Percentiles rank a stretch among this genome's conserved stretches.
These are phyloP conservation scores for Hypoxylon trugodes DNA, from an alignment of 495 filamentous ascomycete species.

Conservation along the genomic window DNA sequence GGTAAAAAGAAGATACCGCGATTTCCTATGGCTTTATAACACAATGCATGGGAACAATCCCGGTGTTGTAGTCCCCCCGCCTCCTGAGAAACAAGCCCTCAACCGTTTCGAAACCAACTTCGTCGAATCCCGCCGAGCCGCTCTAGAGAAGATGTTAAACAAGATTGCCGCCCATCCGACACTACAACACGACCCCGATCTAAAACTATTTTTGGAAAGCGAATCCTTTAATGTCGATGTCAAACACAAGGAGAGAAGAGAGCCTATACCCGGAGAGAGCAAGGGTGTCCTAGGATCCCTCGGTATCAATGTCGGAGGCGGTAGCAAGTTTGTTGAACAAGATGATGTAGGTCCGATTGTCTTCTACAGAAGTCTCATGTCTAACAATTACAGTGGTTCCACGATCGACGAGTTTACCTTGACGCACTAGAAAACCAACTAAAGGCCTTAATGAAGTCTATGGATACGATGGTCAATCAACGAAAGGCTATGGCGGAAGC, in stretches of 20 bases:
- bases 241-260: constrained; percentile 95
- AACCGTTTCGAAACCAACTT: constrained; percentile 97
- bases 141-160: constrained; percentile 95
- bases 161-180: constrained; percentile 90
- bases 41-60: constrained; percentile 93
- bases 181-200: constrained; percentile 89
- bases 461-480: constrained; percentile 90
- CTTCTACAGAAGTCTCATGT: constrained; percentile 8
- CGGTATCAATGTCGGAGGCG: constrained; percentile 75
- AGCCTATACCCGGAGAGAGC: constrained; percentile 84
- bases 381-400: constrained; percentile 78
- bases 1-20: constrained; percentile 90
- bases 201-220: constrained; percentile 96
- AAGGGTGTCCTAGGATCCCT: constrained; percentile 92
- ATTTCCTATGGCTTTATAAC: constrained; percentile 98
- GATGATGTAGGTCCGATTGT: constrained; percentile 78
- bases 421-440: constrained; percentile 95
- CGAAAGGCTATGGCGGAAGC: constrained; percentile 92
- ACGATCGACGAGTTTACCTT: constrained; percentile 91
- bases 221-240: constrained; percentile 95
- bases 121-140: constrained; percentile 88
- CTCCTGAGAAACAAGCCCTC: constrained; percentile 97
- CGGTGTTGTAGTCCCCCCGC: constrained; percentile 92
- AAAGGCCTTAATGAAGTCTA: constrained; percentile 90
- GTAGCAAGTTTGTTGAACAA: constrained; percentile 93